Base-by-base conservation (phyloP, 768 basidiomycete genomes). In the Boletus insuetus region DNA sequence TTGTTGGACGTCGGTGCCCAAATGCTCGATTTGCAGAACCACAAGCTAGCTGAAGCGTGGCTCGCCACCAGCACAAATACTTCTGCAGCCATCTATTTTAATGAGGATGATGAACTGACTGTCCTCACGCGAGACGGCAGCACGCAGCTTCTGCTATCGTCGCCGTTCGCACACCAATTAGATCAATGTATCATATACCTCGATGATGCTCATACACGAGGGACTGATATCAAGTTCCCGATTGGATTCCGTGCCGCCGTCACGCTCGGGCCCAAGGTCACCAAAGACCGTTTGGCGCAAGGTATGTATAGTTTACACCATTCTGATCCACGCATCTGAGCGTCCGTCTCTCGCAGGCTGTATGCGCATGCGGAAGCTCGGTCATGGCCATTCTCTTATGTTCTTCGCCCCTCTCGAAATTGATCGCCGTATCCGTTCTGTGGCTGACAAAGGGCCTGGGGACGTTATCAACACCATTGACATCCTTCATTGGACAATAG, bases 1-100 rank as follows among this genome's bases (percentile, higher is more conserved):
- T 60, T 83, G 7, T 62, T 82, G 14, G 81, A 82, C 48, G 79
- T 83, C 19, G 82, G 81, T 0, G 82, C 81, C 0, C 81, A 83
- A 55, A 77, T 83, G 66, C 65, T 83, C 14, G 80, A 82, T 37
- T 60, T 79, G 47, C 66, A 69, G 16, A 82, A 79, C 57, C 37
- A 58, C 1, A 64, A 76, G 16, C 42, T 82, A 1, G 77, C 70
- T 6, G 17, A 41, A 34, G 38, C 9, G 0, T 67, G 62, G 65
- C 42, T 65, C 4, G 6, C 19, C 2, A 58, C 65, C 17, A 47
- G 46, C 2, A 51, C 56, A 3, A 56, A 69, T 26, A 58, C 75
- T 2, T 62, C 67, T 35, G 82, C 78, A 0, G 77, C 75, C 0
- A 68, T 83, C 6, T 83, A 72, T 51, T 74, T 72, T 61, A 65